Base-by-base conservation (phyloP, 148 eudicot genomes). In the Arbutus unedo region DNA sequence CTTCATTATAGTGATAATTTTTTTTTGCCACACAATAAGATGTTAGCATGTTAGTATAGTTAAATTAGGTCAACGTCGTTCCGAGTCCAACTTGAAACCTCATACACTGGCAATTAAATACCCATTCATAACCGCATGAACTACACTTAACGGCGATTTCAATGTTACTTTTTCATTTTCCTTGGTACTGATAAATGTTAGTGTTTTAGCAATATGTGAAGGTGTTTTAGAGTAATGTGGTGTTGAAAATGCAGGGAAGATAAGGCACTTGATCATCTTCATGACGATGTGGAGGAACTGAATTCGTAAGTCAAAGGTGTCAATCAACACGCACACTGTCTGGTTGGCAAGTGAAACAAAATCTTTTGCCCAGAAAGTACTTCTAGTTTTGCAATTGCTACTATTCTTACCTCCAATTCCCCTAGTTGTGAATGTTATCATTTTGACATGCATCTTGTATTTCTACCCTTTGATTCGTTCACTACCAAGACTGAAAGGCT, bases 291-390 rank as follows among this genome's bases (percentile, higher is more conserved):
- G 19, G 99, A 96, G 8, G 98, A 94, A 80, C 84, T 96, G 43
- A 96, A 96, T 84, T 84, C 89, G 1, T 86, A 97, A 85, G 91
- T 94, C 50, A 96, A 94, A 82, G 95, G 93, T 45, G 94, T 98
- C 16, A 93, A 94, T 82, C 91, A 85, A 82, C 95, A 95, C 48
- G 87, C 94, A 60, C 89, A 90, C 25, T 56, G 77, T 3, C 50
- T 92, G 85, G 62, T 89, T 76, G 87, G 82, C 55, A 89, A 89
- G 83, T 90, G 86, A 66, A 87, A 44, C 15, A 53, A 23, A 44
- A 18, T n/a, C n/a, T n/a, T 51, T 7, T 72, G 50, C 21, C 23
- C 23, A 72, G 5, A n/a, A 45, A 45, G 21, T 72, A 3, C 48
- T n/a, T n/a, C 74, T 0, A 16, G 15, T 68, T 13, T 4, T 38